These are phyloP conservation scores for Vigna nakashimae DNA, from an alignment of 306 rosid species.

Conservation along the genomic window DNA sequence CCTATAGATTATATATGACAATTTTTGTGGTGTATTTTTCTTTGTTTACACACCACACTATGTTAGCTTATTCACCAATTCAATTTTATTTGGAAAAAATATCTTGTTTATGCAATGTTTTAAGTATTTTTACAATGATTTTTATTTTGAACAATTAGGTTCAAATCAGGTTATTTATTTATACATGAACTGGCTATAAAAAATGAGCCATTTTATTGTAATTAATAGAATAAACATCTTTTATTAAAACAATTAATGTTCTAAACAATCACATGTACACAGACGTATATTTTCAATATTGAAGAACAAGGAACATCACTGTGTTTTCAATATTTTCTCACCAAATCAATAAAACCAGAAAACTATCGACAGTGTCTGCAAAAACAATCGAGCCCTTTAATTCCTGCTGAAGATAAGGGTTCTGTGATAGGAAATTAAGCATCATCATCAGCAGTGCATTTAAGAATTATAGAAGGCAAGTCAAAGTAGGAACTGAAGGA, in stretches of 20 bases:
- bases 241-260: neutral
- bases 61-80: too few relatives aligned
- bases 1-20: too few relatives aligned
- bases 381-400: neutral
- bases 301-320: neutral
- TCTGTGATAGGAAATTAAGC: conserved; percentile 54
- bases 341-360: neutral
- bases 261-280: neutral
- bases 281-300: neutral
- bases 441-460: conserved; percentile 50
- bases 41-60: too few relatives aligned
- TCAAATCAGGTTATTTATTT: too few relatives aligned
- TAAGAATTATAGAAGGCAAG: conserved; percentile 65
- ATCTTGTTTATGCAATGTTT: too few relatives aligned
- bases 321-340: conserved; percentile 1
- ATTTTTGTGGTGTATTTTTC: too few relatives aligned
- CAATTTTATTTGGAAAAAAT: too few relatives aligned
- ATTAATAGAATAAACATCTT: too few relatives aligned
- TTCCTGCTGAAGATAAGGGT: conserved; percentile 31
- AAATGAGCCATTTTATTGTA: too few relatives aligned
- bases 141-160: too few relatives aligned
- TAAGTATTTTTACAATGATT: too few relatives aligned
- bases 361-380: neutral
- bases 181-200: too few relatives aligned
- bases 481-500: conserved; percentile 73